Evolutionary conservation across 1,284 basidiomycete species (phyloP).

Genomic region (Vanrija pseudolonga): DNA sequence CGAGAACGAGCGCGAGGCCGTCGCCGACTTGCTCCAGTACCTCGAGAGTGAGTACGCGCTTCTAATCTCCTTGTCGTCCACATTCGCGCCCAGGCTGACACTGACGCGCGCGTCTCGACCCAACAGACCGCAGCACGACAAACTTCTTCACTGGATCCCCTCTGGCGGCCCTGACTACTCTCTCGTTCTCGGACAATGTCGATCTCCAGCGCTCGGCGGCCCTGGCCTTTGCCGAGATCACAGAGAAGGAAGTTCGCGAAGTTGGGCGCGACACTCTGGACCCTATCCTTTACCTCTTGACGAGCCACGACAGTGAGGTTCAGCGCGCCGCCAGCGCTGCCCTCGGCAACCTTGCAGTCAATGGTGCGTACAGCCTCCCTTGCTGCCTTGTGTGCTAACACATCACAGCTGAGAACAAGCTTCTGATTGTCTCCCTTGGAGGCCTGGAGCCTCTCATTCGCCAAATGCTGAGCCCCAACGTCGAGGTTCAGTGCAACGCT

Average conservation of each 20-base stretch:
- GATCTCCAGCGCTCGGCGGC: slow-evolving; percentile 97
- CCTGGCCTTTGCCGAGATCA: slow-evolving; percentile 98
- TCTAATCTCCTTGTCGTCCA: neutral
- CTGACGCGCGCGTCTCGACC: neutral
- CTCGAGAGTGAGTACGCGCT: slow-evolving; percentile 79
- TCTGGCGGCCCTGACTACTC: slow-evolving; percentile 87
- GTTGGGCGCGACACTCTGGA: slow-evolving; percentile 97
- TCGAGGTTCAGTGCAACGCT: slow-evolving; percentile 99
- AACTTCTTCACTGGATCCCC: slow-evolving; percentile 95
- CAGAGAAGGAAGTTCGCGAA: slow-evolving; percentile 97
- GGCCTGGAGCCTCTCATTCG: slow-evolving; percentile 97
- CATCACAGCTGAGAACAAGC: slow-evolving; percentile 95
- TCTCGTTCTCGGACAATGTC: slow-evolving; percentile 99
- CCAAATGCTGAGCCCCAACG: slow-evolving; percentile 98
- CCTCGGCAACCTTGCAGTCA: slow-evolving; percentile 97
- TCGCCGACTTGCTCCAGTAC: slow-evolving; percentile 94
- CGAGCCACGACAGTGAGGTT: slow-evolving; percentile 97
- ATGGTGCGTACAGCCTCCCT: slow-evolving; percentile 58
- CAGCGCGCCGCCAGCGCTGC: slow-evolving; percentile 97
- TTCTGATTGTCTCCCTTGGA: slow-evolving; percentile 96
- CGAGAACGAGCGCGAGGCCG: slow-evolving; percentile 97
- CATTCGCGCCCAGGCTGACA: neutral
- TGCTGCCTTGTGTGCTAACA: slow-evolving; percentile 4
- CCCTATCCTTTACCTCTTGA: slow-evolving; percentile 94
- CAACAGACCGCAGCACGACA: slow-evolving; percentile 83